Base-by-base conservation (phyloP, 2,329 filamentous ascomycete species). In the Neoarthrinium moseri region DNA sequence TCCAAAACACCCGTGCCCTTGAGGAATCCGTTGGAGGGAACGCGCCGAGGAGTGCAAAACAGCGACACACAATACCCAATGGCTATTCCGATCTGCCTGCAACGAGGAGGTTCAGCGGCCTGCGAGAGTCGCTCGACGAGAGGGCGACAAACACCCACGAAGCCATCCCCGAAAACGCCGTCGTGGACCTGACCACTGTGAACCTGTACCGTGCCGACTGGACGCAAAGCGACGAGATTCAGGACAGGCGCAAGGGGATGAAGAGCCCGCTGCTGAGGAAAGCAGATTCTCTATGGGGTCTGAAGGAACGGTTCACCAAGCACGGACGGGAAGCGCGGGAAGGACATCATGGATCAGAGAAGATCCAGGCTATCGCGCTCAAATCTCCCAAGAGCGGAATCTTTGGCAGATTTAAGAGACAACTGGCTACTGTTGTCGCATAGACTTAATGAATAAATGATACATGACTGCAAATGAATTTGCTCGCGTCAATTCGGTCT, bases 141-240 rank as follows among this genome's bases (percentile, higher is more conserved):
- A 4, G 15, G 27, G 24, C 22, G 15, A n/a, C 13, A 27, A 45
- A 27, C 34, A 50, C 40, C 27, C 48, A 56, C 41, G 42, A 45
- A 18, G 44, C 41, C 18, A 52, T 54, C 22, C 29, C 43, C 3
- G 57, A 57, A 17, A 51, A 55, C n/a, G 47, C 56, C 12, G 58
- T 62, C 6, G 48, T 59, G 10, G 47, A 55, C 17, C 47, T 52
- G 20, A 49, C 49, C 20, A n/a, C 24, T 35, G 56, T 56, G 12
- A 51, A 67, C 23, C 64, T 71, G 45, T 67, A 70, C 53, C 66
- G 72, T 24, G 73, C 75, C 45, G 78, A 83, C 59, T 84, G 80
- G 80, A 75, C 76, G 23, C 79, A 83, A 57, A 75, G 71, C 54
- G 79, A 82, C 50, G 75, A 81, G 60, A 40, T 54, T 13, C 39